These are phyloP conservation scores for Xeromyces bisporus DNA, from an alignment of 495 filamentous ascomycete species.

Conservation along the genomic window DNA sequence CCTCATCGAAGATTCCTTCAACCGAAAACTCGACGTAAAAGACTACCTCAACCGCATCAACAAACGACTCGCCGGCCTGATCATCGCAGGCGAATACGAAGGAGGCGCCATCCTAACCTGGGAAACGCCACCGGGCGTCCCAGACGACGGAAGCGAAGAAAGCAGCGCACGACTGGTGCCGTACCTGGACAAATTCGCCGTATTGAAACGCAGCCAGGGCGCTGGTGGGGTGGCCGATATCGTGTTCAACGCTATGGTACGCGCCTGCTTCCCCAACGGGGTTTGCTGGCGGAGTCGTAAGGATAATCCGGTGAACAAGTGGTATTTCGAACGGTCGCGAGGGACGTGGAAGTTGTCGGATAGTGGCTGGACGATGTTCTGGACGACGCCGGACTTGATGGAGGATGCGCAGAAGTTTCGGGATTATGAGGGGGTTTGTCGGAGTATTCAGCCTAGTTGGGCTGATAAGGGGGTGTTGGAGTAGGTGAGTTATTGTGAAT, in stretches of 20 bases:
- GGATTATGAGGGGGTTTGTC: constrained; percentile 76
- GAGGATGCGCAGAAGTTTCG: constrained; percentile 38
- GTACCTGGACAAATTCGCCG: constrained; percentile 96
- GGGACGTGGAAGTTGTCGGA: constrained; percentile 66
- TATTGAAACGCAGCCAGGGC: constrained; percentile 73
- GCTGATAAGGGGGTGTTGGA: constrained; percentile 50
- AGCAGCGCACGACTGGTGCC: constrained; percentile 50
- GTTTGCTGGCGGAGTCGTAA: constrained; percentile 69
- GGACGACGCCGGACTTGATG: constrained; percentile 58
- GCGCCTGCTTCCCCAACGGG: constrained; percentile 63
- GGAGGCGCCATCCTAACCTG: constrained; percentile 89
- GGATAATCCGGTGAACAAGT: constrained; percentile 78
- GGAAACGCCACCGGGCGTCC: constrained; percentile 55
- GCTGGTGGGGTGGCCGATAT: constrained; percentile 87
- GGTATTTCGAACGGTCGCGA: constrained; percentile 82
- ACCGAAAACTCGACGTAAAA: constrained; percentile 61
- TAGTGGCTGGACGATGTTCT: constrained; percentile 92
- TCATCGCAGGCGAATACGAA: constrained; percentile 93
- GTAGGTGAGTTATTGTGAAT: no score
- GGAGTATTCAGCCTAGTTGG: constrained; percentile 67
- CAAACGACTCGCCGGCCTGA: constrained; percentile 66
- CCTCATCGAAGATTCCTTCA: constrained; percentile 90
- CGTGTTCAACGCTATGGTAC: constrained; percentile 90
- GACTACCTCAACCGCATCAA: constrained; percentile 68
- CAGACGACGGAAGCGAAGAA: constrained; percentile 33